Base-by-base conservation (phyloP, 106 monocot genomes). In the Dioscorea zingiberensis region DNA sequence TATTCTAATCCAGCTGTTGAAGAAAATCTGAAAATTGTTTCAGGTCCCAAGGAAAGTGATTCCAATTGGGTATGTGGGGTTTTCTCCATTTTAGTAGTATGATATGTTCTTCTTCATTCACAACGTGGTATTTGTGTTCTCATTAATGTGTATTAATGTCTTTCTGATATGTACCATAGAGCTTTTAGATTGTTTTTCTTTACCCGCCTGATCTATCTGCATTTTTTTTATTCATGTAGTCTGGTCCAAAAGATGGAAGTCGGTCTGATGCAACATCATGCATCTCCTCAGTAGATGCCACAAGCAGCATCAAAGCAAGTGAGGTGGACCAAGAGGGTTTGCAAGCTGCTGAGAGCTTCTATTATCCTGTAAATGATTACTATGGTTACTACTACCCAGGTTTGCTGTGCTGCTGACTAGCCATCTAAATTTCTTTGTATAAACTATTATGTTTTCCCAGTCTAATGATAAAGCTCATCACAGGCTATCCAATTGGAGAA, bases 351-450 rank as follows among this genome's bases (percentile, higher is more conserved):
- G 81, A 84, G 32, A 27, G 78, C 5, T 44, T 83, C 64, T 89
- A 79, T 67, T 92, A 78, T 69, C 68, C 78, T 0, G 27, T 53
- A 2, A 69, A 63, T 27, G 48, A 27, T 48, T 67, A 73, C 63
- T 91, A 89, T 72, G 88, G 85, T 11, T 86, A 89, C 69, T 85
- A 80, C 53, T 93, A 86, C 60, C 93, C 93, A 81, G 93, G 93
- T 93, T 53, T 47, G 74, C 45, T 15, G 48, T 55, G 32, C 21
- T 48, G 13, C 13, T 27, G 21, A 19, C 12, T 3, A 24, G 56
- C 22, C 23, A 56, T 56, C 21, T 22, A 12, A 6, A 46, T 60
- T 13, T 29, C 7, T 47, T 45, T 17, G 11, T 24, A 18, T 1
- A n/a, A 16, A 27, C n/a, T 24, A 12, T 17, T 22, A 2, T 60